These are phyloP conservation scores for Syzygium jambos DNA, from an alignment of 345 rosid genomes.

Conservation along the genomic window DNA sequence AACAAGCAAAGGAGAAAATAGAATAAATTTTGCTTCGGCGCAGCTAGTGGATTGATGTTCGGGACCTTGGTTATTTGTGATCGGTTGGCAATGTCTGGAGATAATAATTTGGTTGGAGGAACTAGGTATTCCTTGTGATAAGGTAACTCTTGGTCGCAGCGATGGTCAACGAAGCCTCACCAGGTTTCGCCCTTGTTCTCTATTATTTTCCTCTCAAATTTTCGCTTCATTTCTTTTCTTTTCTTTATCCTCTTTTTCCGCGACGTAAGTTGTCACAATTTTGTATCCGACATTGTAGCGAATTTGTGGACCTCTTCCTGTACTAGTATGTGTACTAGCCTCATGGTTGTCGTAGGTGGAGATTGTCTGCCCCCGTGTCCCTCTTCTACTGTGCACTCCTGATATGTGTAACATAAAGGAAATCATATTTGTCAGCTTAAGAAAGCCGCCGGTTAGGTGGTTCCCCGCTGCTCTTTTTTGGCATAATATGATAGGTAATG, in stretches of 20 bases:
- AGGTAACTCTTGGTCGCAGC: neutral
- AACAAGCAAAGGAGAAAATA: neutral
- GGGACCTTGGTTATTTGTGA: neutral
- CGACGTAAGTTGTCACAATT: slow-evolving; percentile 20
- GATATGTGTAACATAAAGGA: neutral
- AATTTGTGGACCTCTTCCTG: slow-evolving; percentile 10
- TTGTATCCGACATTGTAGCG: slow-evolving; percentile 18
- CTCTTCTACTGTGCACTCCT: neutral
- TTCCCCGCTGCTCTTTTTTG: neutral
- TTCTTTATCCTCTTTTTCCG: neutral
- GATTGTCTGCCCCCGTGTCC: neutral
- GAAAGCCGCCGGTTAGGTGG: neutral
- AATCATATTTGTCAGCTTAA: neutral
- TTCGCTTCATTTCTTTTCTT: neutral
- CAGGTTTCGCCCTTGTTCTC: neutral
- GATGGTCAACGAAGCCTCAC: neutral
- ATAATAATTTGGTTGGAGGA: neutral
- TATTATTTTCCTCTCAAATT: neutral
- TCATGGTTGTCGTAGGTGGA: neutral
- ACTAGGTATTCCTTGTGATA: neutral
- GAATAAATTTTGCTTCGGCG: neutral
- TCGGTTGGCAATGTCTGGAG: neutral
- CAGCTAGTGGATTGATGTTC: neutral
- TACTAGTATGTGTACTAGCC: slow-evolving; percentile 5
- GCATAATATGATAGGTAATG: neutral